Percentiles rank a stretch among this genome's conserved stretches.
Evolutionary conservation across 306 rosid genomes (phyloP).

Genomic region (Canavalia gladiata): DNA sequence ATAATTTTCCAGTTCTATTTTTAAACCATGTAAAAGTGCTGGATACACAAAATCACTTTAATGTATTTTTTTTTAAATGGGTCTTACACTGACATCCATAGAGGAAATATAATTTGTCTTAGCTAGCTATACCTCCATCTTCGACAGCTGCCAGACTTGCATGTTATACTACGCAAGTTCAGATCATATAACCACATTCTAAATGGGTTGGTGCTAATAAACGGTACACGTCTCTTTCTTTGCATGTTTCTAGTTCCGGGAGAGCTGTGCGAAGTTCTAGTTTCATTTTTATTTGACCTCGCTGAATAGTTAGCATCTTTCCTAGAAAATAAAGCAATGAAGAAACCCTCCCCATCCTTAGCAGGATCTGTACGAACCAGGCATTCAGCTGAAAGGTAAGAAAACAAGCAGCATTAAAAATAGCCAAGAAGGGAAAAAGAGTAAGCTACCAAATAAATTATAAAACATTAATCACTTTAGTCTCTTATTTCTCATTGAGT

Average conservation of each 20-base stretch:
- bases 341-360: conserved; percentile 88
- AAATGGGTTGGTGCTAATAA: conserved; percentile 47
- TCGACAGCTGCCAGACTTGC: neutral
- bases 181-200: conserved; percentile 49
- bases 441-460: too few relatives aligned
- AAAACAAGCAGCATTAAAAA: conserved; percentile 12
- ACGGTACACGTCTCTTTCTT: conserved; percentile 36
- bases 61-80: neutral
- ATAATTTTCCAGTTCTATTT: neutral
- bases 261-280: neutral
- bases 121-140: neutral
- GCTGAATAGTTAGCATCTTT: neutral
- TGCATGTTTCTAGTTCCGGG: neutral
- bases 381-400: conserved; percentile 57
- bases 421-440: too few relatives aligned
- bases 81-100: neutral
- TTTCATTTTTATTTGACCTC: neutral
- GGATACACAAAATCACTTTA: neutral
- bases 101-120: neutral
- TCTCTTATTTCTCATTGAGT: too few relatives aligned
- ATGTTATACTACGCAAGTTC: neutral
- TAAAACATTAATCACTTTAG: too few relatives aligned
- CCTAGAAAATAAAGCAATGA: conserved; percentile 75
- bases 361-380: conserved; percentile 75
- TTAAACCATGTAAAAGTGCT: neutral